Conservation (phyloP, 139 green algal genomes). For the Chlamydomonas schloesseri region DNA sequence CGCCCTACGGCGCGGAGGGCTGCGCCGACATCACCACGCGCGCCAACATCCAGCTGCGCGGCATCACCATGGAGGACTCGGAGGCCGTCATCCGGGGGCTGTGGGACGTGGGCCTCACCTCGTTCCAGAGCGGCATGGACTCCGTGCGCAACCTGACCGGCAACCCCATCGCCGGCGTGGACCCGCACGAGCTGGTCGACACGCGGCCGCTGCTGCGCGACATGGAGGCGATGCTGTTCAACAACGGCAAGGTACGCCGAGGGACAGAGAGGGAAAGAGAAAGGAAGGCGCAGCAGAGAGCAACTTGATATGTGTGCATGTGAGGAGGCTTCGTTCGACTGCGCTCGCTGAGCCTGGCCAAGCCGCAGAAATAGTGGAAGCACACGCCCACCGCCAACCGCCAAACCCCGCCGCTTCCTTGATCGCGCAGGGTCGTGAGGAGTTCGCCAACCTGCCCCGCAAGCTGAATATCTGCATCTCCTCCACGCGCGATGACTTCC, state of each 20-base stretch:
- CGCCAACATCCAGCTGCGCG: constrained; percentile 96
- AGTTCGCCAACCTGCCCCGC: constrained; percentile 94
- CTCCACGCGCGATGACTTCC: constrained; percentile 91
- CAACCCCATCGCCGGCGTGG: constrained; percentile 73
- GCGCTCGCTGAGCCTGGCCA: no score
- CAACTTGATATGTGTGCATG: constrained; percentile 49
- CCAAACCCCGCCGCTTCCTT: no score
- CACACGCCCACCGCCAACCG: no score
- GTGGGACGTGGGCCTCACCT: constrained; percentile 74
- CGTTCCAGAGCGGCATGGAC: constrained; percentile 95
- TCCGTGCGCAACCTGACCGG: constrained; percentile 96
- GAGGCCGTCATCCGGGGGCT: constrained; percentile 16
- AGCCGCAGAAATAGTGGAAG: no score
- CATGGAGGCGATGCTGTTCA: constrained; percentile 78
- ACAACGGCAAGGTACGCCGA: constrained; percentile 43
- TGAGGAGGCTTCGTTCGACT: no score
- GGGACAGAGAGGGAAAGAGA: no score
- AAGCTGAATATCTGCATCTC: constrained; percentile 98
- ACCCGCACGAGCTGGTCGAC: constrained; percentile 96
- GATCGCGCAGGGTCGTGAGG: constrained; percentile 85
- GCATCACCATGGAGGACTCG: constrained; percentile 77
- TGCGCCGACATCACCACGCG: constrained; percentile 98
- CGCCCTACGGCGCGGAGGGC: constrained; percentile 87
- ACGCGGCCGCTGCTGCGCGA: constrained; percentile 52
- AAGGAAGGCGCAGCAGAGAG: not conserved